phyloP scores from a whole-genome alignment of 495 filamentous ascomycete species.

The Cercophora scortea region DNA sequence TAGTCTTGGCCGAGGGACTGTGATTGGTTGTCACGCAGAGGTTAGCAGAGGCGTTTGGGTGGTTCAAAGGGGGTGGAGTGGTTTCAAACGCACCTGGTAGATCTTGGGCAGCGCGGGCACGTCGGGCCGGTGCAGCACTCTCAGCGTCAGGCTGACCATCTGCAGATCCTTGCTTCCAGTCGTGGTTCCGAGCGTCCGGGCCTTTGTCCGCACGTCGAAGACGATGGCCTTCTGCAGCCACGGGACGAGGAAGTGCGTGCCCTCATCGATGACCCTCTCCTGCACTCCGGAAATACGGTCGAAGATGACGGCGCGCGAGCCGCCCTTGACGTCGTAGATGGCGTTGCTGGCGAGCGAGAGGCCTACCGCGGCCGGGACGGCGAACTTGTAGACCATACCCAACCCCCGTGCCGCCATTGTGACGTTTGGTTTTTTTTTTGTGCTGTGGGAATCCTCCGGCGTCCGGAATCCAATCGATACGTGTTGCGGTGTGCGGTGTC shows the following conservation, averaged over 20 bases:
- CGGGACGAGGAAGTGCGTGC: slow-evolving; percentile 92
- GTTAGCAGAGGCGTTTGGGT: no score
- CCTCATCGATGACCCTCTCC: slow-evolving; percentile 87
- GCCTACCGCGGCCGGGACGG: slow-evolving; percentile 61
- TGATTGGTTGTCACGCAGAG: background rate
- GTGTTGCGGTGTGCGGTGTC: no score
- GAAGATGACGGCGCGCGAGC: slow-evolving; percentile 94
- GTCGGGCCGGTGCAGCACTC: slow-evolving; percentile 91
- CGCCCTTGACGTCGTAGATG: slow-evolving; percentile 95
- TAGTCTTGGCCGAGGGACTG: slow-evolving; percentile 87
- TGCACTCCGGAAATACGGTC: slow-evolving; percentile 88
- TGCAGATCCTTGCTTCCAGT: slow-evolving; percentile 98
- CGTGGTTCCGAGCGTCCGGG: slow-evolving; percentile 93
- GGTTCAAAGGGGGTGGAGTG: background rate
- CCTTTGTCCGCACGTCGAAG: slow-evolving; percentile 97
- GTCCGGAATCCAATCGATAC: no score
- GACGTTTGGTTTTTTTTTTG: slow-evolving; percentile 2
- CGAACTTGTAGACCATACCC: slow-evolving; percentile 56
- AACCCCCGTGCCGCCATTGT: slow-evolving; percentile 51
- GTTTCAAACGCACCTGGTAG: slow-evolving; percentile 71
- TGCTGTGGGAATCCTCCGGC: no score
- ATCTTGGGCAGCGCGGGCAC: slow-evolving; percentile 90
- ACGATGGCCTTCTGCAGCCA: slow-evolving; percentile 94
- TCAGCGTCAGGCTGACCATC: slow-evolving; percentile 98
- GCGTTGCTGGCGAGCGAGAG: slow-evolving; percentile 58